phyloP scores from a whole-genome alignment of 768 basidiomycete genomes.

The Trametes meyenii region DNA sequence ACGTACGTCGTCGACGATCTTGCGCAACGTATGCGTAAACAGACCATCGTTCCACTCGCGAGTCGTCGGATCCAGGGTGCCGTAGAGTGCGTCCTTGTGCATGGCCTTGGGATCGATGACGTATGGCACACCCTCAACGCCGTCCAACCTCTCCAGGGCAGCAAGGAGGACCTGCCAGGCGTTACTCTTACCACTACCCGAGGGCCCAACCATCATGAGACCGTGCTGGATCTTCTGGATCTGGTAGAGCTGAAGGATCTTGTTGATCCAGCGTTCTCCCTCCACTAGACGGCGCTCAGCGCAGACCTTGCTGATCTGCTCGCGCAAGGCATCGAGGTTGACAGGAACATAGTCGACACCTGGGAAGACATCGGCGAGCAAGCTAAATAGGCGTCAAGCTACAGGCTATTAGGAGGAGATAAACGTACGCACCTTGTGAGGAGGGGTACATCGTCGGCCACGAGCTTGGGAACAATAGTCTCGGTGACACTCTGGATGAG shows the following conservation, averaged over 20 bases:
- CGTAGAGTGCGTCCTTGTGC: constrained; percentile 97
- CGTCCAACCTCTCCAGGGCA: constrained; percentile 90
- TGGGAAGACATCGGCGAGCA: constrained; percentile 96
- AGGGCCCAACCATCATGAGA: constrained; percentile 99
- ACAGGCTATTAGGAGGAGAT: neutral
- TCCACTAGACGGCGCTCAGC: constrained; percentile 80
- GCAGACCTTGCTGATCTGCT: constrained; percentile 87
- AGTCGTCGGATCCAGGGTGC: constrained; percentile 94
- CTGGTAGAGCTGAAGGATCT: constrained; percentile 97
- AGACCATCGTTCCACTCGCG: constrained; percentile 99
- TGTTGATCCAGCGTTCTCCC: constrained; percentile 90
- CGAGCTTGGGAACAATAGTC: constrained; percentile 97
- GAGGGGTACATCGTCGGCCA: constrained; percentile 95
- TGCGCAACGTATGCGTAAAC: constrained; percentile 96
- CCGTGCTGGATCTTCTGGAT: constrained; percentile 99
- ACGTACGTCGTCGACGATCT: constrained; percentile 98
- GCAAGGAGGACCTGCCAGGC: constrained; percentile 94
- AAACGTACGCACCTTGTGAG: constrained; percentile 71
- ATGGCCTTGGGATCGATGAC: constrained; percentile 99
- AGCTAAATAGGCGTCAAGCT: constrained; percentile 45
- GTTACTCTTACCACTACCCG: constrained; percentile 94
- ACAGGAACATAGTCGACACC: constrained; percentile 91
- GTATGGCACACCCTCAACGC: constrained; percentile 89
- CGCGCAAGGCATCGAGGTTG: constrained; percentile 82
- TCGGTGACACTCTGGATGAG: constrained; percentile 98